A percentile compares a stretch with the other conserved stretches of the same genome.
Evolutionary conservation across 1,284 basidiomycete species (phyloP).

Genomic region (Apiotrichum siamense): DNA sequence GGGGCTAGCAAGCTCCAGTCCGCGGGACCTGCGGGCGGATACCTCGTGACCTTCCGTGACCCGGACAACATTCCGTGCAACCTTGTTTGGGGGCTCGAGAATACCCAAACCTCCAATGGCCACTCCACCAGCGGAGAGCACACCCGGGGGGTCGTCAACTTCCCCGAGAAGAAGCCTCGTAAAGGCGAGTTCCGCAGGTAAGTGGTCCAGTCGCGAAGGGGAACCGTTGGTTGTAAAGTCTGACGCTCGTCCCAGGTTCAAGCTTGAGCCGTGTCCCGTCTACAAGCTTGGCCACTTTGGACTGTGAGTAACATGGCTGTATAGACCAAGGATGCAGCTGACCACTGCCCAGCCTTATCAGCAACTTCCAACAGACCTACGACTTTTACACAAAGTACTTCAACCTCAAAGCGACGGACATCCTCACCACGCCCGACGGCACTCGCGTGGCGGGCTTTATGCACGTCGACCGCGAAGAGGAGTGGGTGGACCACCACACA

Average conservation of each 20-base stretch:
- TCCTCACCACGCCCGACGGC: slow-evolving; percentile 15
- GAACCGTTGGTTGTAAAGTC: no score
- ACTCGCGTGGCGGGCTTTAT: slow-evolving; percentile 17
- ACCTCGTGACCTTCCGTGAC: slow-evolving; percentile 21
- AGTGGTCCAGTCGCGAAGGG: slow-evolving; percentile 16
- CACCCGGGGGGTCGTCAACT: background rate
- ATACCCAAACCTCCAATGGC: slow-evolving; percentile 1
- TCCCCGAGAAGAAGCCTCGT: slow-evolving; percentile 6
- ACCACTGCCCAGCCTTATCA: slow-evolving; percentile 6
- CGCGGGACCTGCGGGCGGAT: slow-evolving; percentile 20
- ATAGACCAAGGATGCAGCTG: background rate
- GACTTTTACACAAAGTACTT: slow-evolving; percentile 22
- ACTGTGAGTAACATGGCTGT: slow-evolving; percentile 10
- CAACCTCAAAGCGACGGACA: slow-evolving; percentile 24
- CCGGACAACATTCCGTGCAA: slow-evolving; percentile 21
- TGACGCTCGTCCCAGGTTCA: no score
- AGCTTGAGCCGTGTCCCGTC: slow-evolving; percentile 18
- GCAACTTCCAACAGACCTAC: slow-evolving; percentile 15
- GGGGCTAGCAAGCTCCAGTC: slow-evolving; percentile 10
- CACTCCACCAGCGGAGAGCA: background rate
- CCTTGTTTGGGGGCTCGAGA: slow-evolving; percentile 20
- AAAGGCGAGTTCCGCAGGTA: slow-evolving; percentile 14
- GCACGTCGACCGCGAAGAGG: slow-evolving; percentile 23
- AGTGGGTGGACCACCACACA: slow-evolving; percentile 26
- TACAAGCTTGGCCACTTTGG: slow-evolving; percentile 26